These are phyloP conservation scores for Rhizophagus clarus DNA, from an alignment of 192 early-diverging fungal genomes.

Conservation along the genomic window DNA sequence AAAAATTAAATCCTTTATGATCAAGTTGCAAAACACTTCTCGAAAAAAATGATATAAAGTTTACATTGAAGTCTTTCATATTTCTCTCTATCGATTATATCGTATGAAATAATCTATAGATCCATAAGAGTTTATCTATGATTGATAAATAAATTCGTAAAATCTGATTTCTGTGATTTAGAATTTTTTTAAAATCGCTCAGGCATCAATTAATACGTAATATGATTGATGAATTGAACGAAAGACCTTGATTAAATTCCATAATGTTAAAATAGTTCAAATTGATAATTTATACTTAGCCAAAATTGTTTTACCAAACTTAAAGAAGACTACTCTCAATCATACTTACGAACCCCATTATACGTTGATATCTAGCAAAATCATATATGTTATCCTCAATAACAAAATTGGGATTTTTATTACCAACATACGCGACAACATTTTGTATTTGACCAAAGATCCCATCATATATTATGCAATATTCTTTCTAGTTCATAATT, in stretches of 20 bases:
- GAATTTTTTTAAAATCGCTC: neutral
- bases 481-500: neutral
- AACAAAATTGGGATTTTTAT: neutral
- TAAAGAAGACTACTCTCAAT: neutral
- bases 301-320: too few species aligned
- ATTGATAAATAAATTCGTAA: neutral
- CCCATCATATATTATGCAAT: neutral
- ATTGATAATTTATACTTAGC: neutral
- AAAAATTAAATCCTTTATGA: neutral
- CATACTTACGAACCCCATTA: neutral
- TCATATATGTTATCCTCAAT: neutral
- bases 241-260: neutral
- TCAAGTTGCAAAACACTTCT: too few species aligned
- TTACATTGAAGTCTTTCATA: constrained; percentile 1
- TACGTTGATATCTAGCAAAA: neutral
- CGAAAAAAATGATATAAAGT: too few species aligned
- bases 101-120: neutral
- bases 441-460: neutral
- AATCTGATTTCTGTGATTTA: neutral
- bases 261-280: neutral
- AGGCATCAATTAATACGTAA: neutral
- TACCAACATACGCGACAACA: neutral
- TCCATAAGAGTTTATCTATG: neutral
- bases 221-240: neutral
- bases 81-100: neutral